Conservation (phyloP, 78 protist genomes). For the Cavenderia fasciculata region DNA sequence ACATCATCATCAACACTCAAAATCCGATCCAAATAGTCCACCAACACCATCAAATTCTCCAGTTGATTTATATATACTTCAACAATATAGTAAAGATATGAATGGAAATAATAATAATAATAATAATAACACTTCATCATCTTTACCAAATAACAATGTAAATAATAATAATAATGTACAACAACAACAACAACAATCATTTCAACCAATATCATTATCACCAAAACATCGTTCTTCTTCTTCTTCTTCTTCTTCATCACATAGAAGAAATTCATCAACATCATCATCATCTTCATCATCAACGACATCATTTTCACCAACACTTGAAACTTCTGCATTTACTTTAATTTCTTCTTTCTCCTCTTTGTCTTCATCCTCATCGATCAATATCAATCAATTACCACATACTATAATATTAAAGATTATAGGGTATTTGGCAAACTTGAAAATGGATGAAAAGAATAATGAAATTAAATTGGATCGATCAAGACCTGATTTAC, state of each 20-base stretch:
- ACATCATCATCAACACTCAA: not conserved
- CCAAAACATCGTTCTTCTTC: not conserved
- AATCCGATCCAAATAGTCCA: not conserved
- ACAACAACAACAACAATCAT: constrained; percentile 3
- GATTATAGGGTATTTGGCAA: constrained; percentile 12
- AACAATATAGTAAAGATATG: no score
- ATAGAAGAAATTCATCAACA: not conserved
- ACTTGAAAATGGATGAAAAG: constrained; percentile 22
- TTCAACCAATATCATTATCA: not conserved
- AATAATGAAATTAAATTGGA: constrained; percentile 46
- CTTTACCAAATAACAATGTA: not conserved
- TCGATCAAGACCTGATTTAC: constrained; percentile 9
- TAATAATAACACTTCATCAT: not conserved
- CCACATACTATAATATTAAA: constrained; percentile 46
- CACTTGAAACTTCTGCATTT: not conserved
- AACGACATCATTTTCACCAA: not conserved
- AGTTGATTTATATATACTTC: no score
- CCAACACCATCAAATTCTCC: no score
- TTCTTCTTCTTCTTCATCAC: not conserved
- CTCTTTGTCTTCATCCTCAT: not conserved
- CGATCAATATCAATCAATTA: constrained; percentile 19
- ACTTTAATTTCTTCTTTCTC: not conserved
- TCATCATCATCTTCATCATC: not conserved
- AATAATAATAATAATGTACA: not conserved
- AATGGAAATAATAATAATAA: not conserved